Conservation (phyloP, 1,139 yeast species). For the Pichia sp. region DNA sequence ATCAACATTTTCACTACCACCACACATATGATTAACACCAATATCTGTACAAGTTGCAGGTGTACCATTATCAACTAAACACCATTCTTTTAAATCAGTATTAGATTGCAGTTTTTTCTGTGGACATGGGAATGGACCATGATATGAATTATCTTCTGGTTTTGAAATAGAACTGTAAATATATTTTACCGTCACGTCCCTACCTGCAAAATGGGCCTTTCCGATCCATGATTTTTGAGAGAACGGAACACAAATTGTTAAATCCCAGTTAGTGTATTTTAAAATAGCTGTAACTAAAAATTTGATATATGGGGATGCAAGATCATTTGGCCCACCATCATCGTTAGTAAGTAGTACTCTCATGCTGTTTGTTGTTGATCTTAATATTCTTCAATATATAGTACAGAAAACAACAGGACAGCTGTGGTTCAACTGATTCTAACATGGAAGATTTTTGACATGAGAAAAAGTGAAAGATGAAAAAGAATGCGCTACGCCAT, state of each 20-base stretch:
- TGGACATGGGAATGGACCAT: constrained; percentile 64
- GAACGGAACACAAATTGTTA: constrained; percentile 78
- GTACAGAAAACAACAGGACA: too few species aligned
- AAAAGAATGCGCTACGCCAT: too few species aligned
- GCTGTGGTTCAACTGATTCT: too few species aligned
- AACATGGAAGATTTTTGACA: too few species aligned
- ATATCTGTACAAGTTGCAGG: constrained; percentile 95
- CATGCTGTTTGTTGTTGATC: too few species aligned
- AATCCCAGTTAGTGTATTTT: constrained; percentile 69
- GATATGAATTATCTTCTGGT: constrained; percentile 42
- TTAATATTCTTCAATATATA: too few species aligned
- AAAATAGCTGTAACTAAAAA: constrained; percentile 68
- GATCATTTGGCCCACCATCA: constrained; percentile 86
- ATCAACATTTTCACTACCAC: constrained; percentile 52
- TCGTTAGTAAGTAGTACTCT: constrained; percentile 63
- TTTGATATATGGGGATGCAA: constrained; percentile 80
- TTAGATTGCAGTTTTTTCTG: constrained; percentile 28
- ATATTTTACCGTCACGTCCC: constrained; percentile 61
- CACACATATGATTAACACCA: constrained; percentile 69
- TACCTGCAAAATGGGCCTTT: constrained; percentile 92
- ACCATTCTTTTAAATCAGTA: constrained; percentile 61
- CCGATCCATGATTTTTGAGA: constrained; percentile 92
- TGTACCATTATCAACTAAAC: constrained; percentile 69
- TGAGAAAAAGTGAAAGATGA: too few species aligned
- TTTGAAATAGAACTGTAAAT: constrained; percentile 47